Percentiles rank a stretch among this genome's conserved stretches.
These are phyloP conservation scores for Alternaria sp. DNA, from an alignment of 2,329 filamentous ascomycete species.

Conservation along the genomic window DNA sequence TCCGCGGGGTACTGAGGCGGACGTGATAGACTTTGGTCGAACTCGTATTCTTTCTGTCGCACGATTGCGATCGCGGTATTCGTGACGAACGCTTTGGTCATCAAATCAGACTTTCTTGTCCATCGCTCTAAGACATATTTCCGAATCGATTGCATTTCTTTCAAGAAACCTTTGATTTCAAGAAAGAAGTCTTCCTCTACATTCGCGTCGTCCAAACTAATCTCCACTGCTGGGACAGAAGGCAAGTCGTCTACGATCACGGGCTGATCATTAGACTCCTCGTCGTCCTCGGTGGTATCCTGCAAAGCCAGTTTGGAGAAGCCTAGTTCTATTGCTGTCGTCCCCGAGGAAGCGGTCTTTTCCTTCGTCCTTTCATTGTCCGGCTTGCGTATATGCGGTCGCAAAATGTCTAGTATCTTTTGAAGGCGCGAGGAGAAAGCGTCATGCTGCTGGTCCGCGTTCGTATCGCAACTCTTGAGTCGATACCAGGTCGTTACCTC, in stretches of 20 bases:
- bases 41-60: neutral
- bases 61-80: neutral
- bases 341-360: neutral
- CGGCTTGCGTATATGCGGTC: neutral
- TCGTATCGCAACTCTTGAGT: neutral
- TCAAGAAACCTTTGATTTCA: neutral
- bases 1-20: neutral
- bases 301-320: neutral
- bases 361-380: accelerated
- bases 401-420: neutral
- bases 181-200: neutral
- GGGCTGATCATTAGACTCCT: accelerated
- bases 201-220: accelerated
- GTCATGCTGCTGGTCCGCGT: neutral
- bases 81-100: neutral
- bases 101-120: accelerated
- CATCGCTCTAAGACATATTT: neutral
- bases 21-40: neutral
- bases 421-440: neutral
- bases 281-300: neutral
- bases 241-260: accelerated
- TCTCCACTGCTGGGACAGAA: neutral
- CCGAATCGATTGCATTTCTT: neutral
- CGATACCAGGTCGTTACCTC: neutral
- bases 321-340: accelerated